phyloP scores from a whole-genome alignment of 1,284 basidiomycete species.

The Boletellus sp. region DNA sequence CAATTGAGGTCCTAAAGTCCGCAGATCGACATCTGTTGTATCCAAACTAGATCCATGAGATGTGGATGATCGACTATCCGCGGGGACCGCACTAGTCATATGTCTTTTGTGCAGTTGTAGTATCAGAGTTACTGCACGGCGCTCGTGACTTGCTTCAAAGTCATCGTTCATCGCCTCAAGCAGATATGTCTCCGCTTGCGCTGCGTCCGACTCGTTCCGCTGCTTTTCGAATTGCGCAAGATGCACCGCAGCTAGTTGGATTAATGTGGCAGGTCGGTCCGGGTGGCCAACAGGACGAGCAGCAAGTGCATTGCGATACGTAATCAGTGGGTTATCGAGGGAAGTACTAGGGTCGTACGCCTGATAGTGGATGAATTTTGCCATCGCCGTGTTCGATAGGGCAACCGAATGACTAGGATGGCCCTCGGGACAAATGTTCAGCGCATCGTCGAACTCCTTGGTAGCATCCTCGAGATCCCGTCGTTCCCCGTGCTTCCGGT shows the following conservation, averaged over 20 bases:
- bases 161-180: neutral
- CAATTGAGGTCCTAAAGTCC: neutral
- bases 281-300: neutral
- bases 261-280: neutral
- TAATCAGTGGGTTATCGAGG: neutral
- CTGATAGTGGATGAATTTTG: neutral
- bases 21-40: neutral
- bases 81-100: neutral
- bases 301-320: neutral
- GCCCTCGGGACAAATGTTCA: slow-evolving; percentile 6
- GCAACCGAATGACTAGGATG: slow-evolving; percentile 9
- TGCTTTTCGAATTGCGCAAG: neutral
- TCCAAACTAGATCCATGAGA: fast-evolving
- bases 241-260: neutral
- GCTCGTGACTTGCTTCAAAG: neutral
- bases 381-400: slow-evolving; percentile 7
- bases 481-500: neutral
- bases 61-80: neutral
- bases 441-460: neutral
- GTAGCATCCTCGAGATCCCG: slow-evolving; percentile 3
- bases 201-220: neutral
- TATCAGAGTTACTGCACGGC: neutral
- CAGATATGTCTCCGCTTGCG: neutral
- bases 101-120: neutral
- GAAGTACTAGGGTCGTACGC: neutral